Percentiles rank a stretch among this genome's conserved stretches.
These are phyloP conservation scores for Tylopilus intermedius DNA, from an alignment of 768 basidiomycete genomes.

Conservation along the genomic window DNA sequence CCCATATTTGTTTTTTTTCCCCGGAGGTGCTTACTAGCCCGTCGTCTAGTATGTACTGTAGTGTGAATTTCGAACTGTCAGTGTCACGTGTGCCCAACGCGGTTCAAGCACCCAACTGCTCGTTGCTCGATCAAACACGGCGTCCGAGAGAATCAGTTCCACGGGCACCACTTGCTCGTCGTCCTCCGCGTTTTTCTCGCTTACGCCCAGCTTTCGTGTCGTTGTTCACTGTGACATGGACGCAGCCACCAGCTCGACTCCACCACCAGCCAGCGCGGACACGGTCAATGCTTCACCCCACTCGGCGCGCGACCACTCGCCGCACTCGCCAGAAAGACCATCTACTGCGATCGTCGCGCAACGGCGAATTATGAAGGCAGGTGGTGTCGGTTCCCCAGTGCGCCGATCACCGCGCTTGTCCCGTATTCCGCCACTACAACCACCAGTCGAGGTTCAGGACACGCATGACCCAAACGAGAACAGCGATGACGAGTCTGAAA, in stretches of 20 bases:
- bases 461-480: slow-evolving; percentile 18
- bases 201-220: background rate
- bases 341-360: slow-evolving; percentile 33
- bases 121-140: slow-evolving; percentile 16
- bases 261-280: slow-evolving; percentile 35
- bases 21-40: background rate
- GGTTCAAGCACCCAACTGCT: slow-evolving; percentile 22
- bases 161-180: background rate
- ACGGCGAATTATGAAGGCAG: slow-evolving; percentile 26
- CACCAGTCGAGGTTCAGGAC: slow-evolving; percentile 14
- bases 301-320: slow-evolving; percentile 46
- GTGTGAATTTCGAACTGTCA: slow-evolving; percentile 1
- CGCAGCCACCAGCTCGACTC: slow-evolving; percentile 20
- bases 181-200: background rate
- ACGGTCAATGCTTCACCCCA: slow-evolving; percentile 40
- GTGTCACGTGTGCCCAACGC: slow-evolving; percentile 28
- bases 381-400: slow-evolving; percentile 29
- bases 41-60: background rate
- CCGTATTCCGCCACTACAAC: slow-evolving; percentile 30
- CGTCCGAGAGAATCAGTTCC: background rate
- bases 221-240: slow-evolving; percentile 17
- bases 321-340: slow-evolving; percentile 50
- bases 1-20: background rate
- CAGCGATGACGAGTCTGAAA: slow-evolving; percentile 31
- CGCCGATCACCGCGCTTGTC: slow-evolving; percentile 53